Percentiles rank a stretch among this genome's conserved stretches.
Evolutionary conservation across 2,329 filamentous ascomycete species (phyloP).

Genomic region (Ophiocordyceps camponoti-rufipedis): DNA sequence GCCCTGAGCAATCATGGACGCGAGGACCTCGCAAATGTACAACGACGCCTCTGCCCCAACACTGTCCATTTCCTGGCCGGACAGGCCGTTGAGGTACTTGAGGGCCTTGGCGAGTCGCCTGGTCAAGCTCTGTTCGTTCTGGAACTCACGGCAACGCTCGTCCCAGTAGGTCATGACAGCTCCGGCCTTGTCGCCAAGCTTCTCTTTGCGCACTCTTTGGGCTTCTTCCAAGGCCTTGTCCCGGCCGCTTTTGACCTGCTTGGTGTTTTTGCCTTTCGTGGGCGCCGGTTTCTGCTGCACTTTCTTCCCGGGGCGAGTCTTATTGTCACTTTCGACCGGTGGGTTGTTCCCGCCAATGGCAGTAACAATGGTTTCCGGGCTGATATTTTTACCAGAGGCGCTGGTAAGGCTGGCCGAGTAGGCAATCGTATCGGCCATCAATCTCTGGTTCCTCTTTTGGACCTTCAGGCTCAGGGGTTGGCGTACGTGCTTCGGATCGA

Average conservation of each 20-base stretch:
- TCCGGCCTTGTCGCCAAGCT: conserved; percentile 5
- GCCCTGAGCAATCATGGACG: conserved; percentile 1
- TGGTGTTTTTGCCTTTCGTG: conserved; percentile 1
- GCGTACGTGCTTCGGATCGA: conserved; percentile 18
- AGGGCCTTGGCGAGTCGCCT: conserved; percentile 27
- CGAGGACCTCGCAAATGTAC: conserved; percentile 15
- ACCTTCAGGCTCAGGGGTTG: conserved; percentile 10
- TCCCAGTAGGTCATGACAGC: conserved; percentile 2
- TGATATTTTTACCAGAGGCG: conserved; percentile 39
- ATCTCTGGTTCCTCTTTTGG: conserved; percentile 36
- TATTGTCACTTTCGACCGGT: neutral
- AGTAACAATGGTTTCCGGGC: conserved; percentile 44
- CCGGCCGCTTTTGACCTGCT: conserved; percentile 11
- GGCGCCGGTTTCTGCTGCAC: conserved; percentile 2
- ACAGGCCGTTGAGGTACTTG: conserved; percentile 24
- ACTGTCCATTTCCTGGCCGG: conserved; percentile 10
- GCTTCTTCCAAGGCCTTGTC: conserved; percentile 17
- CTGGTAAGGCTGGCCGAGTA: conserved; percentile 57
- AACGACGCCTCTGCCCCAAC: conserved; percentile 15
- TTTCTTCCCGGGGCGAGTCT: neutral
- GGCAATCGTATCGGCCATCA: conserved; percentile 46
- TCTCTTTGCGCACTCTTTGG: conserved; percentile 16
- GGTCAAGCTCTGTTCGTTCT: conserved; percentile 21
- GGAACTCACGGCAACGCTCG: conserved; percentile 19
- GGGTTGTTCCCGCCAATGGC: neutral